These are phyloP conservation scores for Allium cepa DNA, from an alignment of 106 monocot genomes.

Conservation along the genomic window DNA sequence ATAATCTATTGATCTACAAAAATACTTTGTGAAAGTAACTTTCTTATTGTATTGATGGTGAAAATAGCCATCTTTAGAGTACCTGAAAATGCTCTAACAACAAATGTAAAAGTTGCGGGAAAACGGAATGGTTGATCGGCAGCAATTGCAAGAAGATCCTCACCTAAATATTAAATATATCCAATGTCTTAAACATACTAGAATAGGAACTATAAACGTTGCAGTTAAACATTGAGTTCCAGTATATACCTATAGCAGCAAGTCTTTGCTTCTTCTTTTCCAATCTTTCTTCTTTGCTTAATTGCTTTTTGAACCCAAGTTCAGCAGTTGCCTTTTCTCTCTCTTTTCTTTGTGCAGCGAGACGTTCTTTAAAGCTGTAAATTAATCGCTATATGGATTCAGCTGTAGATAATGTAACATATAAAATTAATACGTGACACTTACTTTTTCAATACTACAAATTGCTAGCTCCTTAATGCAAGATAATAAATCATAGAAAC, in stretches of 20 bases:
- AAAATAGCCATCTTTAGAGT: too few relatives aligned
- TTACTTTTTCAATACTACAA: too few relatives aligned
- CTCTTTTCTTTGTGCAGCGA: constrained; percentile 88
- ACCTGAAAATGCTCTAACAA: constrained; percentile 99
- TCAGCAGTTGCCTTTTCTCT: constrained; percentile 76
- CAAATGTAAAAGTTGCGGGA: constrained; percentile 99
- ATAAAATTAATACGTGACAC: too few relatives aligned
- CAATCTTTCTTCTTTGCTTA: constrained; percentile 76
- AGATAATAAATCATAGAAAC: too few relatives aligned
- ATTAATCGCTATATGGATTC: not conserved
- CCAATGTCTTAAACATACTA: not conserved
- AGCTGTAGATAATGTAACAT: too few relatives aligned
- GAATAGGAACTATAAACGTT: not conserved
- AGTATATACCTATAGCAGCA: constrained; percentile 81
- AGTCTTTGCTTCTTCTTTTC: constrained; percentile 95
- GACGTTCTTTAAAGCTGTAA: constrained; percentile 90
- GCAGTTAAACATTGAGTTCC: not conserved
- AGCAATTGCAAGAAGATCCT: constrained; percentile 96
- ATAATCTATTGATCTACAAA: too few relatives aligned
- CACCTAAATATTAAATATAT: constrained; percentile 45
- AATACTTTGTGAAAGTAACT: too few relatives aligned
- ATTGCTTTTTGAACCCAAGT: constrained; percentile 92
- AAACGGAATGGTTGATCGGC: constrained; percentile 99
- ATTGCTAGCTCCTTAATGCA: too few relatives aligned
- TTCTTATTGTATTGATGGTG: too few relatives aligned